Percentiles rank a stretch among this genome's conserved stretches.
Evolutionary conservation across 495 filamentous ascomycete genomes (phyloP).

Genomic region (Lindgomyces ingoldianus): DNA sequence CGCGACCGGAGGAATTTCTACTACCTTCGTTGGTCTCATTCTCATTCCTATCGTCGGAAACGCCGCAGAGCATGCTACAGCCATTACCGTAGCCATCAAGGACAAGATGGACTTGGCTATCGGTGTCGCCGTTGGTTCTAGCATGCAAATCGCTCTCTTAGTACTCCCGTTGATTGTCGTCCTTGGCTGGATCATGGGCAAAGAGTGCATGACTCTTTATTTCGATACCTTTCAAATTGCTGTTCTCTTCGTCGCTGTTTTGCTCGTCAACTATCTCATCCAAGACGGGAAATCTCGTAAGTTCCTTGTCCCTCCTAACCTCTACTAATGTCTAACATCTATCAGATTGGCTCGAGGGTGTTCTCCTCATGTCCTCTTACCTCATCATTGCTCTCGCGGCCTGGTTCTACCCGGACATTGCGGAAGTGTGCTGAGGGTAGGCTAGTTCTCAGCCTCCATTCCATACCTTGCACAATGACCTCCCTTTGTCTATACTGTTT

Average conservation of each 20-base stretch:
- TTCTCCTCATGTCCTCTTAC: conserved; percentile 44
- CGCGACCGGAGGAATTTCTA: conserved; percentile 58
- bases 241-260: conserved; percentile 81
- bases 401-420: conserved; percentile 44
- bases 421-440: too few species aligned
- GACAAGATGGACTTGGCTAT: conserved; percentile 99
- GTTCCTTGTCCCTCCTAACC: neutral
- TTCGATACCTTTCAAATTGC: conserved; percentile 94
- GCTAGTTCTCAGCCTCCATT: too few species aligned
- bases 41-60: conserved; percentile 97
- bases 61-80: conserved; percentile 95
- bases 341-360: conserved; percentile 46
- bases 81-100: conserved; percentile 86
- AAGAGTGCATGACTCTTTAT: conserved; percentile 80
- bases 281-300: conserved; percentile 73
- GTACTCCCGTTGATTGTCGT: conserved; percentile 90
- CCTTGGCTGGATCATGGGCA: conserved; percentile 79
- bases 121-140: conserved; percentile 89
- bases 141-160: conserved; percentile 90
- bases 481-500: too few species aligned
- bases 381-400: conserved; percentile 46
- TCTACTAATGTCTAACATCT: neutral
- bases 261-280: conserved; percentile 89
- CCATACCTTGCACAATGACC: too few species aligned
- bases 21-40: conserved; percentile 94